These are phyloP conservation scores for Boletus huronensis DNA, from an alignment of 768 basidiomycete species.

Conservation along the genomic window DNA sequence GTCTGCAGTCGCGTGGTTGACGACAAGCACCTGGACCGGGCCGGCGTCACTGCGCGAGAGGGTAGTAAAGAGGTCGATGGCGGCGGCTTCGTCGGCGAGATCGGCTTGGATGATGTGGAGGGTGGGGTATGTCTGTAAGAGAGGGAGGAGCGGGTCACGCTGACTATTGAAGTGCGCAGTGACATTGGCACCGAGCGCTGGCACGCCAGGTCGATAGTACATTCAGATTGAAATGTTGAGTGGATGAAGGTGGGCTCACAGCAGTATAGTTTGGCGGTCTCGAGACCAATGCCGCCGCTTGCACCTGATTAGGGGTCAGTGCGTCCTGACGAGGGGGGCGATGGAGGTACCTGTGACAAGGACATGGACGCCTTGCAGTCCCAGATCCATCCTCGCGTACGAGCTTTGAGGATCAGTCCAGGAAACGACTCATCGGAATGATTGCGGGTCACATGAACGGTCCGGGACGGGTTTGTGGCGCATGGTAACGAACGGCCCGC, in stretches of 20 bases:
- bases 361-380: conserved; percentile 57
- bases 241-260: conserved; percentile 35
- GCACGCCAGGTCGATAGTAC: neutral
- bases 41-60: conserved; percentile 31
- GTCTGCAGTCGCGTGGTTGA: conserved; percentile 58
- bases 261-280: conserved; percentile 53
- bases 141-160: conserved; percentile 36
- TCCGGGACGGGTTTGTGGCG: neutral
- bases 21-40: conserved; percentile 52
- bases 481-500: neutral
- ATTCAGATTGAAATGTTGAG: neutral
- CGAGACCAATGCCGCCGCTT: conserved; percentile 72
- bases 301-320: conserved; percentile 47
- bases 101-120: conserved; percentile 45
- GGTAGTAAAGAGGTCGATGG: conserved; percentile 43
- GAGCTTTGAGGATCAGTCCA: neutral
- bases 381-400: conserved; percentile 44
- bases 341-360: conserved; percentile 52
- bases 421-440: neutral
- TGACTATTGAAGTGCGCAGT: conserved; percentile 26
- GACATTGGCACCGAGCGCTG: neutral
- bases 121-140: conserved; percentile 36
- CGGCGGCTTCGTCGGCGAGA: conserved; percentile 51
- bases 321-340: neutral
- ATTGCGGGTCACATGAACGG: neutral